Base-by-base conservation (phyloP, 306 rosid species). In the Datisca glomerata region DNA sequence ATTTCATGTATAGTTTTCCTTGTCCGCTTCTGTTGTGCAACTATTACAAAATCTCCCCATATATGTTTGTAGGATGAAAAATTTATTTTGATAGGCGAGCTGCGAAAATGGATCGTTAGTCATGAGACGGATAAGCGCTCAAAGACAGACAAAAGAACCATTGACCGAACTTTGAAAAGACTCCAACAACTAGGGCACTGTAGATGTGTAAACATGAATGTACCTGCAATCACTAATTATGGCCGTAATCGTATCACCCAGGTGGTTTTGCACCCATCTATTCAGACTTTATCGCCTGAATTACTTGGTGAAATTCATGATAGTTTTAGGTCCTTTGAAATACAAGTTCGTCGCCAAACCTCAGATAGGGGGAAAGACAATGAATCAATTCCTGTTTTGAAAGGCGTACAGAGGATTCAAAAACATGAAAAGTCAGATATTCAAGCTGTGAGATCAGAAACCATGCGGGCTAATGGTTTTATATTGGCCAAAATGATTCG, bases 401-500 rank as follows among this genome's bases (percentile, higher is more conserved):
- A 89, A 28, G 77, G 64, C 59, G 61, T 83, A 49, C 80, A 80
- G 65, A 83, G 83, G 64, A 61, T 61, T 63, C 69, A 55, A 55
- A 70, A 56, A 9, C 45, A 38, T 51, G 47, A 35, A 39, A 55
- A 45, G 45, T 65, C 76, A 27, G 71, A 68, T 71, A 49, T 23
- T 43, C 74, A 47, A 51, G 64, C 68, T 12, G 49, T 40, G 55
- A 73, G 65, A 65, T 67, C 89, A 57, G 95, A 72, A 63, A 76
- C 78, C 35, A 71, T 76, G 86, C 81, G 83, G 33, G 76, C 76
- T 21, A 89, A 89, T 74, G 95, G 97, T 35, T 89, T 79, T 64
- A 66, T 89, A 50, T 61, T 77, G 69, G 82, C 97, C 57, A 89
- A 83, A 80, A 83, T 89, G 95, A 51, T 89, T 46, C 83, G 97